phyloP scores from a whole-genome alignment of 208 protist genomes.

The Trypanosoma rangeli region DNA sequence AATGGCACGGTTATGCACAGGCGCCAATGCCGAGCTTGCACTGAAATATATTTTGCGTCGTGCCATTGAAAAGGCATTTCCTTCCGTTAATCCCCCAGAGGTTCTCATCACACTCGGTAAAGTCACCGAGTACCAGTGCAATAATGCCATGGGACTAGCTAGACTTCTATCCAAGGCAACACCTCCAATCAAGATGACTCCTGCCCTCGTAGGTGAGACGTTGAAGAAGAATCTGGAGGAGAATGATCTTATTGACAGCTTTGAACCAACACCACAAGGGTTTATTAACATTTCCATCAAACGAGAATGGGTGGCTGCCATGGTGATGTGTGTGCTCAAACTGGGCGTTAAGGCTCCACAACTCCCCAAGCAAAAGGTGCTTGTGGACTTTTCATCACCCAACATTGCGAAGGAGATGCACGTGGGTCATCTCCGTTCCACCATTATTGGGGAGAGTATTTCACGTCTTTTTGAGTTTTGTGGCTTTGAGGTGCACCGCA shows the following conservation, averaged over 20 bases:
- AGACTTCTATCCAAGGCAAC: conserved; percentile 83
- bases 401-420: conserved; percentile 99
- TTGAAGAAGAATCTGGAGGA: conserved; percentile 74
- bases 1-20: conserved; percentile 19
- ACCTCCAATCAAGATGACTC: conserved; percentile 82
- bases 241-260: conserved; percentile 83
- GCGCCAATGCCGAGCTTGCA: conserved; percentile 73
- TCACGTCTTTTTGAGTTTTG: conserved; percentile 94
- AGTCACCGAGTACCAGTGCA: conserved; percentile 95
- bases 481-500: conserved; percentile 91
- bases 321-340: conserved; percentile 51
- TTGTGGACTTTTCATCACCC: conserved; percentile 98
- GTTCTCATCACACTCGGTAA: conserved; percentile 80
- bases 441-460: conserved; percentile 97
- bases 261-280: conserved; percentile 87
- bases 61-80: conserved; percentile 84
- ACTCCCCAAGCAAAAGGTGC: conserved; percentile 65
- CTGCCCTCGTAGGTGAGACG: conserved; percentile 79
- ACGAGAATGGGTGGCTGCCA: conserved; percentile 55
- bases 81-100: conserved; percentile 52
- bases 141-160: conserved; percentile 92
- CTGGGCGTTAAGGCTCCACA: conserved; percentile 71
- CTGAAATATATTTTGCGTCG: conserved; percentile 78
- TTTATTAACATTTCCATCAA: conserved; percentile 94
- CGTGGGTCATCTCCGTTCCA: conserved; percentile 98